Evolutionary conservation across 2,329 filamentous ascomycete species (phyloP).

Genomic region (Fusarium nygamai): DNA sequence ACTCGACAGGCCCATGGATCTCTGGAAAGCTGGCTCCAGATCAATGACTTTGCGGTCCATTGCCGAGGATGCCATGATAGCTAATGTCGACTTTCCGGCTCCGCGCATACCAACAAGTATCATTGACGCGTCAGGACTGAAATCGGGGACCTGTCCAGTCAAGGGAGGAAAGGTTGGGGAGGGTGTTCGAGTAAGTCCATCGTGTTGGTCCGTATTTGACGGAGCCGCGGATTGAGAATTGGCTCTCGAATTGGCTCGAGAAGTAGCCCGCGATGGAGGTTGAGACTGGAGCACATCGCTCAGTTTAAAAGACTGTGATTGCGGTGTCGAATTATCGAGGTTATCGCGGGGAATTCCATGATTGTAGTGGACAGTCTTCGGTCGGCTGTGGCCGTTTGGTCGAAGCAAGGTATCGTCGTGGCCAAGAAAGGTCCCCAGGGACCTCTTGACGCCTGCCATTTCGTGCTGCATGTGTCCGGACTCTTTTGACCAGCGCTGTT

Average conservation of each 20-base stretch:
- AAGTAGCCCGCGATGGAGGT: constrained; percentile 2
- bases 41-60: constrained; percentile 76
- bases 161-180: constrained; percentile 40
- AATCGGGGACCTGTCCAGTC: constrained; percentile 50
- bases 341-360: constrained; percentile 26
- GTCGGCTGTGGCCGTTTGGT: constrained; percentile 27
- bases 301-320: constrained; percentile 16
- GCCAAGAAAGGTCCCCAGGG: constrained; percentile 48
- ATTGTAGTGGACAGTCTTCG: constrained; percentile 13
- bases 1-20: constrained; percentile 69
- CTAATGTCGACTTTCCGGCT: constrained; percentile 79
- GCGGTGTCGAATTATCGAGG: constrained; percentile 27
- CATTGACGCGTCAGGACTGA: constrained; percentile 72
- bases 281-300: constrained; percentile 16
- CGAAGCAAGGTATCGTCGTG: constrained; percentile 39
- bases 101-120: constrained; percentile 78
- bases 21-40: constrained; percentile 73
- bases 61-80: constrained; percentile 77
- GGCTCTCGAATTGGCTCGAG: constrained; percentile 16
- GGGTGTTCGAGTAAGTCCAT: constrained; percentile 41
- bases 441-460: constrained; percentile 55
- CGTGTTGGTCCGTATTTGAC: constrained; percentile 25
- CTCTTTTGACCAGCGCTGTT: constrained; percentile 34
- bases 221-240: constrained; percentile 25
- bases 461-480: constrained; percentile 18